Evolutionary conservation across 345 rosid genomes (phyloP).

Genomic region (Bretschneidera sinensis): DNA sequence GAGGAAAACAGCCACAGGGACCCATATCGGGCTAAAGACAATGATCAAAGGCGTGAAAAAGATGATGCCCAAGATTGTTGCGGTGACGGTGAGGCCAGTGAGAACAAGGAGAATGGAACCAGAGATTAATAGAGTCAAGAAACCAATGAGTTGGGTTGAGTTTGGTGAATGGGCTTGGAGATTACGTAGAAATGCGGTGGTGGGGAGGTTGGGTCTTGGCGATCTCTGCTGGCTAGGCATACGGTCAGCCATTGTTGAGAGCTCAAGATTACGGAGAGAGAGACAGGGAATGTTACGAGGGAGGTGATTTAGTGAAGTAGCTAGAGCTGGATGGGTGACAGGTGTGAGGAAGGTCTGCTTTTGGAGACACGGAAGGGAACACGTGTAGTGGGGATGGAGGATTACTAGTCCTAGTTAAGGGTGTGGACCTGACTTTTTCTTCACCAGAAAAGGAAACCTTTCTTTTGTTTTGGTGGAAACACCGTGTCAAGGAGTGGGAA

Average conservation of each 20-base stretch:
- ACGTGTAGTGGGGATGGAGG: no score
- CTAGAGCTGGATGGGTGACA: no score
- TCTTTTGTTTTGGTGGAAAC: no score
- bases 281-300: neutral
- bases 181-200: conserved; percentile 35
- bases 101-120: conserved; percentile 63
- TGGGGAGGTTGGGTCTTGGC: conserved; percentile 16
- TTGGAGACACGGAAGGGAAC: no score
- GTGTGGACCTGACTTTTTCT: no score
- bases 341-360: no score
- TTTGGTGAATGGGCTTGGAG: conserved; percentile 49
- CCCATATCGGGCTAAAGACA: conserved; percentile 72
- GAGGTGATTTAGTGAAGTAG: neutral
- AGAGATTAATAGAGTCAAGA: conserved; percentile 50
- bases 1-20: conserved; percentile 41
- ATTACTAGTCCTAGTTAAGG: no score
- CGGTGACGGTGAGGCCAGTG: conserved; percentile 52
- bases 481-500: no score
- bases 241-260: conserved; percentile 10
- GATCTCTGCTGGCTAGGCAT: conserved; percentile 21
- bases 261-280: no score
- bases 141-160: conserved; percentile 53
- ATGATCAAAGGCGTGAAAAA: conserved; percentile 56
- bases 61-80: conserved; percentile 39
- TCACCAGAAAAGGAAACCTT: no score